These are phyloP conservation scores for Ganoderma boninense DNA, from an alignment of 1,284 basidiomycete genomes.

Conservation along the genomic window DNA sequence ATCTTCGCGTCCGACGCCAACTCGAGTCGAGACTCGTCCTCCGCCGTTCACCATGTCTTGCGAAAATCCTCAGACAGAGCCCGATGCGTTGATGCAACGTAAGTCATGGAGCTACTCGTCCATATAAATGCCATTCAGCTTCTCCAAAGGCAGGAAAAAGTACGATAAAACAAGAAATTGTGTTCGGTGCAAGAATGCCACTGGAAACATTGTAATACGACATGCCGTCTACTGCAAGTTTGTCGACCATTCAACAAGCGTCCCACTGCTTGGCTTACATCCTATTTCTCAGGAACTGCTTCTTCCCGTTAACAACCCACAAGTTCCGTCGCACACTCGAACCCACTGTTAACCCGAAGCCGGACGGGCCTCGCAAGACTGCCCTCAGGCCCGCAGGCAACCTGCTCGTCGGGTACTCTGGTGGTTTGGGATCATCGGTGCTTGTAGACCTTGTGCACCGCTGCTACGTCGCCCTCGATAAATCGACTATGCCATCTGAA, in stretches of 20 bases:
- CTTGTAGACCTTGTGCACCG: slow-evolving; percentile 73
- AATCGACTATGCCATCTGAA: slow-evolving; percentile 42
- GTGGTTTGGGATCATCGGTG: slow-evolving; percentile 76
- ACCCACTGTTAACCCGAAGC: slow-evolving; percentile 64
- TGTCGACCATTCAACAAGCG: slow-evolving; percentile 35
- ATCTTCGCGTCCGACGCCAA: not conserved
- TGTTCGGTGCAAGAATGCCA: slow-evolving; percentile 72
- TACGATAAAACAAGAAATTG: slow-evolving; percentile 72
- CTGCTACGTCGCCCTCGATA: slow-evolving; percentile 60
- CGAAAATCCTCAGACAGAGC: slow-evolving; percentile 65
- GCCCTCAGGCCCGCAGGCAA: slow-evolving; percentile 72
- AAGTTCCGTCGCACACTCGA: slow-evolving; percentile 76
- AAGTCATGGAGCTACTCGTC: slow-evolving; percentile 35
- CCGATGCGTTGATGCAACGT: slow-evolving; percentile 72
- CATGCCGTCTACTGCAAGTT: slow-evolving; percentile 88
- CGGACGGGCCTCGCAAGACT: slow-evolving; percentile 57
- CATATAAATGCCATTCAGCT: not conserved
- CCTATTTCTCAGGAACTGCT: slow-evolving; percentile 63
- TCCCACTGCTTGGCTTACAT: slow-evolving; percentile 10
- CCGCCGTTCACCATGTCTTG: slow-evolving; percentile 45
- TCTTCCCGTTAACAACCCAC: slow-evolving; percentile 63
- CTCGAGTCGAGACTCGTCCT: not conserved
- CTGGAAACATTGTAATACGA: slow-evolving; percentile 75
- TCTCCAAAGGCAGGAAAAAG: slow-evolving; percentile 59
- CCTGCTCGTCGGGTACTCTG: slow-evolving; percentile 73